phyloP scores from a whole-genome alignment of 1,139 yeast species.

The Blastobotrys elegans region DNA sequence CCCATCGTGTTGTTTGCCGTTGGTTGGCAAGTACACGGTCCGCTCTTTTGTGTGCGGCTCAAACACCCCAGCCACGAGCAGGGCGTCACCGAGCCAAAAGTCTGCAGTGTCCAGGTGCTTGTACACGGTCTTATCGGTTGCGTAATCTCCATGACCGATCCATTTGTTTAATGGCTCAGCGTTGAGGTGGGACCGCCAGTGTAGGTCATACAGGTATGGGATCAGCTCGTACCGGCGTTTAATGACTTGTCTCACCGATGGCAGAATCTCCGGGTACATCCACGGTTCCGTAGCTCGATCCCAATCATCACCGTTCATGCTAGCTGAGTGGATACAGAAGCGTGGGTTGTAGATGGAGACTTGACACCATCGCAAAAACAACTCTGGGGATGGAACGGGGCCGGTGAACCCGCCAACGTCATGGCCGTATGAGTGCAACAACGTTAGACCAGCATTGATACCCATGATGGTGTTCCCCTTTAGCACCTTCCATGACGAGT shows the following conservation, averaged over 20 bases:
- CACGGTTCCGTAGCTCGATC: not conserved
- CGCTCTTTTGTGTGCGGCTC: not conserved
- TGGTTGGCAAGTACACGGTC: not conserved
- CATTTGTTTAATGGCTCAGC: not conserved
- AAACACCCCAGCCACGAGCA: not conserved
- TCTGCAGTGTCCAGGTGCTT: not conserved
- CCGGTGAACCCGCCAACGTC: slow-evolving; percentile 1
- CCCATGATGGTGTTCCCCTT: slow-evolving; percentile 1
- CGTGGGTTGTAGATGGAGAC: not conserved
- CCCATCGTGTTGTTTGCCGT: not conserved
- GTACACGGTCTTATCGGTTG: not conserved
- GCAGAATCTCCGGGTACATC: slow-evolving; percentile 1
- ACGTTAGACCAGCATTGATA: not conserved
- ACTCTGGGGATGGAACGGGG: not conserved
- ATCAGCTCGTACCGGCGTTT: slow-evolving; percentile 2
- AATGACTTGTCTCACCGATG: not conserved
- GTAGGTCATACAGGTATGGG: not conserved
- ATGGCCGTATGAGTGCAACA: not conserved
- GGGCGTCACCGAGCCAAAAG: not conserved
- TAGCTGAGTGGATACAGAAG: not conserved
- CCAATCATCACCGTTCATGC: not conserved
- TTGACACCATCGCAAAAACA: not conserved
- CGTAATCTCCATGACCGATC: not conserved
- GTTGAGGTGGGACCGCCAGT: not conserved
- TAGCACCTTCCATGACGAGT: not conserved